These are phyloP conservation scores for Phytophthora pistaciae DNA, from an alignment of 352 stramenopile species.

Conservation along the genomic window DNA sequence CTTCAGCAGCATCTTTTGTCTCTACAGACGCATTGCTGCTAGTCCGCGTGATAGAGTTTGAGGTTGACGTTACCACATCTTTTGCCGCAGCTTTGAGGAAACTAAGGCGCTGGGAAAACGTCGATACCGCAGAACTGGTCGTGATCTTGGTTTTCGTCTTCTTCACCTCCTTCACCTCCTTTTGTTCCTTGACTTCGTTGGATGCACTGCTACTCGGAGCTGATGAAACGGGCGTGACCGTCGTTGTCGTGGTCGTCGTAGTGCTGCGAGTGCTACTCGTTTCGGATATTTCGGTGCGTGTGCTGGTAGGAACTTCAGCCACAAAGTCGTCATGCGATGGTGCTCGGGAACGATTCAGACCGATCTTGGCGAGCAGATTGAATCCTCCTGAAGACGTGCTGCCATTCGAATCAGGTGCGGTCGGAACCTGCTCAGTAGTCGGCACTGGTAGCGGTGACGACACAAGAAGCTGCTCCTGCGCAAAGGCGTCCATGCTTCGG, in stretches of 20 bases:
- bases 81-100: slow-evolving; percentile 76
- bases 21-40: slow-evolving; percentile 26
- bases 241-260: slow-evolving; percentile 4
- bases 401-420: slow-evolving; percentile 13
- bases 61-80: slow-evolving; percentile 58
- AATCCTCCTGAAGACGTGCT: slow-evolving; percentile 39
- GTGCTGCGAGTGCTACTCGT: slow-evolving; percentile 4
- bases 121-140: slow-evolving; percentile 50
- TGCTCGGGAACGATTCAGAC: slow-evolving; percentile 44
- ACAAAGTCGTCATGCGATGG: slow-evolving; percentile 47
- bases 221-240: slow-evolving; percentile 7
- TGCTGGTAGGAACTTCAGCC: slow-evolving; percentile 12
- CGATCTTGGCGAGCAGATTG: slow-evolving; percentile 64
- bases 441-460: slow-evolving; percentile 28
- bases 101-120: slow-evolving; percentile 71
- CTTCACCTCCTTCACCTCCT: slow-evolving; percentile 27
- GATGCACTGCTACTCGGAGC: slow-evolving; percentile 13
- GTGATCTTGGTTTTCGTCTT: slow-evolving; percentile 32
- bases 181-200: slow-evolving; percentile 16
- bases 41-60: slow-evolving; percentile 22
- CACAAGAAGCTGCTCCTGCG: slow-evolving; percentile 82
- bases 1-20: slow-evolving; percentile 33
- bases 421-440: slow-evolving; percentile 7
- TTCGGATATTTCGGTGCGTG: slow-evolving; percentile 6
- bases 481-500: slow-evolving; percentile 63